Evolutionary conservation across 192 early-diverging fungal species (phyloP).

Genomic region (Backusella tuberculispora): DNA sequence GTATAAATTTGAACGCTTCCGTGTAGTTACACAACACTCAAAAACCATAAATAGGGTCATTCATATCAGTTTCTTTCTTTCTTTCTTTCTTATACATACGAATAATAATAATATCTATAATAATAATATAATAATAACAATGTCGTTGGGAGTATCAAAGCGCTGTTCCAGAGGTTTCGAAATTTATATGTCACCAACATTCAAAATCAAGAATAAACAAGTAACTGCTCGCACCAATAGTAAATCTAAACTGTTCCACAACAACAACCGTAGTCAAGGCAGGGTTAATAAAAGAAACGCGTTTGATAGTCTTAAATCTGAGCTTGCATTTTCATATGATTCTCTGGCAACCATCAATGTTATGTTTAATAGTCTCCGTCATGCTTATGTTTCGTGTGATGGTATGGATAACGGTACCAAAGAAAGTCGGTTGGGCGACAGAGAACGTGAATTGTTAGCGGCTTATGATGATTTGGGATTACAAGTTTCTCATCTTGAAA

Average conservation of each 20-base stretch:
- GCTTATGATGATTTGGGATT: neutral
- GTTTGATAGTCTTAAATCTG: slow-evolving; percentile 7
- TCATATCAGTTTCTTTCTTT: neutral
- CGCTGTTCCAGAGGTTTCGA: slow-evolving; percentile 4
- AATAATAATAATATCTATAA: neutral
- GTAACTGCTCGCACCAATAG: neutral
- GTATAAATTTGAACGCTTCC: slow-evolving; percentile 3
- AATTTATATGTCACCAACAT: neutral
- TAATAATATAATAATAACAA: neutral
- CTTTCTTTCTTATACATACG: neutral
- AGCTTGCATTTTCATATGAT: slow-evolving; percentile 19
- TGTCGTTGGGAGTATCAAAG: slow-evolving; percentile 3
- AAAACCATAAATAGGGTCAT: slow-evolving; percentile 17
- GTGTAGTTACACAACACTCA: neutral
- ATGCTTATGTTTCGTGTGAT: slow-evolving; percentile 7
- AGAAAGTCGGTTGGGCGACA: neutral
- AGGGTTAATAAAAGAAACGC: neutral
- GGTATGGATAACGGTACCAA: neutral
- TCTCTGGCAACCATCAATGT: slow-evolving; percentile 17
- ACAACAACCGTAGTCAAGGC: neutral
- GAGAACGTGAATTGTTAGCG: neutral
- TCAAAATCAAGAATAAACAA: neutral
- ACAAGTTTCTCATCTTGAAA: neutral
- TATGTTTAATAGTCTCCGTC: slow-evolving; percentile 16
- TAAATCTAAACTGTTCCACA: neutral